These are phyloP conservation scores for Murraya koenigii DNA, from an alignment of 345 rosid species.

Conservation along the genomic window DNA sequence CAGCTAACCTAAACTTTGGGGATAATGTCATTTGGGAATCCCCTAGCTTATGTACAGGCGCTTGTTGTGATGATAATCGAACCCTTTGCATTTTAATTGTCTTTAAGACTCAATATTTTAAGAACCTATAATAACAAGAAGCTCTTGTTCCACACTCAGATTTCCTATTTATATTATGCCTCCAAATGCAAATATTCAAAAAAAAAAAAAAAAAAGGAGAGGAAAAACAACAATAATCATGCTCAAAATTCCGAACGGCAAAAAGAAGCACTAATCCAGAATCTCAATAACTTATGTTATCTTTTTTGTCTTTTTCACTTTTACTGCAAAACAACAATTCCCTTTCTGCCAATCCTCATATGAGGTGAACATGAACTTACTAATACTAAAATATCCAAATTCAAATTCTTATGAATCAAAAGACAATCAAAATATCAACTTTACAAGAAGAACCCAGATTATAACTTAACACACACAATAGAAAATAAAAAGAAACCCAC, in stretches of 20 bases:
- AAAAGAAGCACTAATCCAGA: not conserved
- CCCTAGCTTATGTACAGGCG: conserved; percentile 83
- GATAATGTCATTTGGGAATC: conserved; percentile 84
- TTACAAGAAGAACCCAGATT: not conserved
- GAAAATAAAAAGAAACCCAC: not conserved
- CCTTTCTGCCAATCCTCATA: not conserved
- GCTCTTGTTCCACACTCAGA: conserved; percentile 3
- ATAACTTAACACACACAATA: not conserved
- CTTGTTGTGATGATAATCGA: conserved; percentile 68
- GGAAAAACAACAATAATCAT: not conserved
- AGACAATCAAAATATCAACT: conserved; percentile 5
- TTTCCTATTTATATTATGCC: conserved; percentile 2
- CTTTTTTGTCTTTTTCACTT: not conserved
- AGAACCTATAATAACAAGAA: not conserved
- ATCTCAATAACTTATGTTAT: not conserved
- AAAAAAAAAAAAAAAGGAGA: too few species aligned
- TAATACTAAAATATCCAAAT: not conserved
- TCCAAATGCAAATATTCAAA: not conserved
- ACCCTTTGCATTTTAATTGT: conserved; percentile 73
- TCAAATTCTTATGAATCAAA: not conserved
- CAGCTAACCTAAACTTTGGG: conserved; percentile 74
- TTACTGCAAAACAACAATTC: conserved; percentile 6
- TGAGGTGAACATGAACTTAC: not conserved
- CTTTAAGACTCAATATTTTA: not conserved
- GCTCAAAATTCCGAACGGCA: conserved; percentile 3